Conservation (phyloP, 805 yeast genomes). For the Ascoidea rubescens region DNA sequence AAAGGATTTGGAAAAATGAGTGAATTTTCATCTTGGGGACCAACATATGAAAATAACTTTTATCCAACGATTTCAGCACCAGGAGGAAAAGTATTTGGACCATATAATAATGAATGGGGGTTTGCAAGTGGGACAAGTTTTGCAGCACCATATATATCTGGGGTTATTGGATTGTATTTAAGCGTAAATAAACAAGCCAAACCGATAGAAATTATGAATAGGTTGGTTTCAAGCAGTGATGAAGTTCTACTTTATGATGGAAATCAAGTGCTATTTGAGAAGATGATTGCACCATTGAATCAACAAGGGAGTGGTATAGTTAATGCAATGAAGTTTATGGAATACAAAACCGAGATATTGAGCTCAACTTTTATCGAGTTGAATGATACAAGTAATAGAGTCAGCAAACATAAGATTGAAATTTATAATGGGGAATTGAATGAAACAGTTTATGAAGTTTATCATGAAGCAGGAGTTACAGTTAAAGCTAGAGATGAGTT, state of each 20-base stretch:
- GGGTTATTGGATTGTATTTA: slow-evolving; percentile 11
- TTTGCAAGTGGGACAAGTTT: slow-evolving; percentile 12
- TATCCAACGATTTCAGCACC: slow-evolving; percentile 14
- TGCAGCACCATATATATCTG: slow-evolving; percentile 12
- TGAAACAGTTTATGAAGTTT: slow-evolving; percentile 3
- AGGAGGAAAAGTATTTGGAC: slow-evolving; percentile 11
- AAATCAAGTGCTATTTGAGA: neutral
- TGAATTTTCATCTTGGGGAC: slow-evolving; percentile 12
- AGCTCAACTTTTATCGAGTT: neutral
- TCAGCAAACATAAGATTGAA: slow-evolving; percentile 7
- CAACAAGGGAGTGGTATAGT: slow-evolving; percentile 14
- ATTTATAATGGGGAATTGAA: slow-evolving; percentile 7
- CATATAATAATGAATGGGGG: slow-evolving; percentile 4
- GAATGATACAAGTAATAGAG: slow-evolving; percentile 10
- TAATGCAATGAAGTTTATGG: slow-evolving; percentile 9
- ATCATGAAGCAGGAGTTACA: neutral
- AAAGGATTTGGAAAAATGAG: slow-evolving; percentile 9
- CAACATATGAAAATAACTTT: slow-evolving; percentile 12
- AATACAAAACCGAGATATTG: slow-evolving; percentile 4
- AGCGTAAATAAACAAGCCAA: neutral
- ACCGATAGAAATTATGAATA: slow-evolving; percentile 2
- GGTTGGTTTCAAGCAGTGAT: slow-evolving; percentile 2
- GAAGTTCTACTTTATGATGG: neutral
- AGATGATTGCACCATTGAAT: slow-evolving; percentile 6
- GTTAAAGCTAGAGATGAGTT: neutral